Percentiles rank a stretch among this genome's conserved stretches.
phyloP scores from a whole-genome alignment of 1,139 yeast genomes.

The Suhomyces guaymorum region DNA sequence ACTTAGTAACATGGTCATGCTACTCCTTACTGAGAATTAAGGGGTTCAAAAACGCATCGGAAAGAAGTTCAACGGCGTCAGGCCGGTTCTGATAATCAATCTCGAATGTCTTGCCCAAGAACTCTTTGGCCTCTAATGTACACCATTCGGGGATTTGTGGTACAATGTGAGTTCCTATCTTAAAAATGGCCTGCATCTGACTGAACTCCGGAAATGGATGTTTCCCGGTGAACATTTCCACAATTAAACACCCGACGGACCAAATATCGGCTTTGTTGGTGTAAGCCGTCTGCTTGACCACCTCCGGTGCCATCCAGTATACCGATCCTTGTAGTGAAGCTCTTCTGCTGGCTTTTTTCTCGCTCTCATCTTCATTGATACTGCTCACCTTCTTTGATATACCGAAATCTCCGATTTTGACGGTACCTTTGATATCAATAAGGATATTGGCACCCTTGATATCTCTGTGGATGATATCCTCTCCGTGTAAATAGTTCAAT shows the following conservation, averaged over 20 bases:
- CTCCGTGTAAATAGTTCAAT: conserved; percentile 73
- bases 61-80: conserved; percentile 65
- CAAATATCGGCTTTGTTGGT: conserved; percentile 92
- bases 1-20: background rate
- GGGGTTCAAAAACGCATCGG: conserved; percentile 60
- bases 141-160: conserved; percentile 84
- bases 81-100: conserved; percentile 74
- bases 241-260: conserved; percentile 89
- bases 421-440: conserved; percentile 88
- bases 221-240: conserved; percentile 92
- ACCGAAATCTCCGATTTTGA: conserved; percentile 92
- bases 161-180: conserved; percentile 76
- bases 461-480: conserved; percentile 85
- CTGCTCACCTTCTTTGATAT: conserved; percentile 74
- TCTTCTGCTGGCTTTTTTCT: conserved; percentile 50
- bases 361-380: conserved; percentile 24
- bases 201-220: conserved; percentile 94
- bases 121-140: conserved; percentile 66
- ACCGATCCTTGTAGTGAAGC: conserved; percentile 93
- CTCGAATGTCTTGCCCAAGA: conserved; percentile 68
- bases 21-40: conserved; percentile 45
- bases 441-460: conserved; percentile 91
- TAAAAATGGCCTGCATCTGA: conserved; percentile 95
- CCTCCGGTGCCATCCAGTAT: conserved; percentile 99
- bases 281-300: conserved; percentile 85